Evolutionary conservation across 2,329 filamentous ascomycete genomes (phyloP).

Genomic region (Colletotrichum sp.): DNA sequence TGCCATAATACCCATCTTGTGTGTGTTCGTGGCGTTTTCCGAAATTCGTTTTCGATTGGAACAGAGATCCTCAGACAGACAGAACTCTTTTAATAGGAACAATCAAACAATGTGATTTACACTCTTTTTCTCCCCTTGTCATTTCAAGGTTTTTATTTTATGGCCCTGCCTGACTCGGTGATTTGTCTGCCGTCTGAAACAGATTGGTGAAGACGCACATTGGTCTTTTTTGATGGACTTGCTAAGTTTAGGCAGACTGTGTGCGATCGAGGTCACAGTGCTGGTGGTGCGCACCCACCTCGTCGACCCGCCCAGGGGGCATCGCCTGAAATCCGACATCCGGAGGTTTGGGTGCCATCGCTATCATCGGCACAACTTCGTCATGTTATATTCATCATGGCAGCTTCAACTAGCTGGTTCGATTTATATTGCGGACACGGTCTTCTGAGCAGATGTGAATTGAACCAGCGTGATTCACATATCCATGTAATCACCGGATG

Average conservation of each 20-base stretch:
- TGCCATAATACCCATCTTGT: slow-evolving; percentile 21
- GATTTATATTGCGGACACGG: neutral
- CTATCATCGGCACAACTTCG: neutral
- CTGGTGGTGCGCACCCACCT: neutral
- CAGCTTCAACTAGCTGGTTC: neutral
- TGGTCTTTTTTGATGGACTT: neutral
- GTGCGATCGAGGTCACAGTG: neutral
- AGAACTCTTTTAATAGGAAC: neutral
- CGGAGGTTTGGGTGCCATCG: neutral
- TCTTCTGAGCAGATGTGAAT: neutral
- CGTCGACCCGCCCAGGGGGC: neutral
- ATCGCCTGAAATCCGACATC: neutral
- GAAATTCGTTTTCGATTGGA: neutral
- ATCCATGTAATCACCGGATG: neutral
- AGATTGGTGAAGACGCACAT: neutral
- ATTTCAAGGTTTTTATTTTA: neutral
- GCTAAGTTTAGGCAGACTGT: neutral
- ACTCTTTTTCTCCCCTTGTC: neutral
- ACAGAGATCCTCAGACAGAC: neutral
- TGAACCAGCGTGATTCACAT: neutral
- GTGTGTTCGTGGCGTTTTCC: slow-evolving; percentile 14
- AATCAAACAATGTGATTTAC: neutral
- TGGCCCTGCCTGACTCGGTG: neutral
- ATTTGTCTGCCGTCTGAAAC: neutral
- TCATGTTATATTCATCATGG: neutral